Percentiles rank a stretch among this genome's conserved stretches.
phyloP scores from a whole-genome alignment of 2,329 filamentous ascomycete genomes.

The Sarocladiaceae sp. region DNA sequence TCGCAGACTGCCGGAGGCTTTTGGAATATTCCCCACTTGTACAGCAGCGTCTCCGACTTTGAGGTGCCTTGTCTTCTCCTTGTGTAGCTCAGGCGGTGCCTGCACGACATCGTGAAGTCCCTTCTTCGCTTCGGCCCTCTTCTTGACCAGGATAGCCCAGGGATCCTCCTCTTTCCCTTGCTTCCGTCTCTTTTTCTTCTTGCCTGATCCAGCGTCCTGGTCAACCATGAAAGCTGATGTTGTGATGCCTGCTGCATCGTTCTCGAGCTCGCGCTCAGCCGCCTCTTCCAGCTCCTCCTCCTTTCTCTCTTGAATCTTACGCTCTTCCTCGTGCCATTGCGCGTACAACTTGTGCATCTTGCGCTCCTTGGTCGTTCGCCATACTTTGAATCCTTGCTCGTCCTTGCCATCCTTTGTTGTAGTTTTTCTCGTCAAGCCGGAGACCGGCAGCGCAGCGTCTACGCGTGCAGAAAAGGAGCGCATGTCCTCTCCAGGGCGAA shows the following conservation, averaged over 20 bases:
- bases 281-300: constrained; percentile 61
- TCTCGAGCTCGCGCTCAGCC: constrained; percentile 56
- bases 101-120: constrained; percentile 56
- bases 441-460: constrained; percentile 73
- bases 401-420: constrained; percentile 53
- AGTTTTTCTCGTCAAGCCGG: constrained; percentile 60
- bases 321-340: constrained; percentile 66
- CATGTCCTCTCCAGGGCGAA: constrained; percentile 76
- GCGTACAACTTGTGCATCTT: constrained; percentile 75
- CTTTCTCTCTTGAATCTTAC: constrained; percentile 54
- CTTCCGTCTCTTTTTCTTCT: constrained; percentile 34
- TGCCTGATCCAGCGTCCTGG: constrained; percentile 18
- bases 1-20: constrained; percentile 31
- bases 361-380: constrained; percentile 76
- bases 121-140: constrained; percentile 49
- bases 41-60: constrained; percentile 25
- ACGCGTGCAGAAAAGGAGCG: constrained; percentile 78
- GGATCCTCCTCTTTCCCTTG: constrained; percentile 57
- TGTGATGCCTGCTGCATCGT: constrained; percentile 44
- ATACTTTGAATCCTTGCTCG: constrained; percentile 58
- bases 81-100: constrained; percentile 69
- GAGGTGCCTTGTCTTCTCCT: constrained; percentile 28
- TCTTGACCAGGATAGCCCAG: constrained; percentile 67
- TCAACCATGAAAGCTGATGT: constrained; percentile 36
- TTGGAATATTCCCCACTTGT: constrained; percentile 30